Conservation (phyloP, 306 rosid genomes). For the Rosa rugosa region DNA sequence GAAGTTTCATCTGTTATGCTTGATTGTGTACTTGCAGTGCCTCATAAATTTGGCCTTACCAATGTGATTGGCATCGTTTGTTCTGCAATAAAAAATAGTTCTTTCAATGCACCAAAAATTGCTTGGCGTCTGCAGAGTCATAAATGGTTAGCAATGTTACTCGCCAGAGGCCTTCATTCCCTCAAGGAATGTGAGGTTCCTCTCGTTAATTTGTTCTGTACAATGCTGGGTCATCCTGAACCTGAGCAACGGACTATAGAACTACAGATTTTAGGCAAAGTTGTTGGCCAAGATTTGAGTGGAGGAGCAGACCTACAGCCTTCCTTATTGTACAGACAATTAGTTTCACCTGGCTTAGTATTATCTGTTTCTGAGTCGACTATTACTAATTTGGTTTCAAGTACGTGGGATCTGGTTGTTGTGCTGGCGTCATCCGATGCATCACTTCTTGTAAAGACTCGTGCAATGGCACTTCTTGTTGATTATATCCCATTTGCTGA, state of each 20-base stretch:
- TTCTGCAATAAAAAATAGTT: conserved; percentile 60
- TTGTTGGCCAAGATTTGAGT: conserved; percentile 59
- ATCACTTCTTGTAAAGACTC: conserved; percentile 55
- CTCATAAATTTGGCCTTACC: conserved; percentile 49
- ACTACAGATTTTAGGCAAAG: conserved; percentile 60
- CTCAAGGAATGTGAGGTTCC: conserved; percentile 61
- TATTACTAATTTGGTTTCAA: conserved; percentile 66
- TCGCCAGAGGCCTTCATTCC: conserved; percentile 53
- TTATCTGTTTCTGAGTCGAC: conserved; percentile 46
- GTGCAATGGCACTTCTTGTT: conserved; percentile 74
- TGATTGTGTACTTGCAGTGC: conserved; percentile 69
- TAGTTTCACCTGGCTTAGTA: conserved; percentile 42
- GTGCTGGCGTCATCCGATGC: conserved; percentile 72
- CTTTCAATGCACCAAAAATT: conserved; percentile 72
- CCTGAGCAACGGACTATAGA: conserved; percentile 90
- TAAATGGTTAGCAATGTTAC: conserved; percentile 65
- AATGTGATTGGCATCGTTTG: conserved; percentile 58
- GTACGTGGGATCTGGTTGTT: conserved; percentile 82
- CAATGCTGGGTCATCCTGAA: conserved; percentile 79
- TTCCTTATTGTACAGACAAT: conserved; percentile 36
- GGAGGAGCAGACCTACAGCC: conserved; percentile 40
- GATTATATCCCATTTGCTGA: conserved; percentile 76
- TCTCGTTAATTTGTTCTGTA: conserved; percentile 61
- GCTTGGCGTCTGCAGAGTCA: conserved; percentile 81
- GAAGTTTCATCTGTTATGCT: conserved; percentile 79